Percentiles rank a stretch among this genome's conserved stretches.
Conservation (phyloP, 805 yeast genomes). For the Saturnispora dispora region DNA sequence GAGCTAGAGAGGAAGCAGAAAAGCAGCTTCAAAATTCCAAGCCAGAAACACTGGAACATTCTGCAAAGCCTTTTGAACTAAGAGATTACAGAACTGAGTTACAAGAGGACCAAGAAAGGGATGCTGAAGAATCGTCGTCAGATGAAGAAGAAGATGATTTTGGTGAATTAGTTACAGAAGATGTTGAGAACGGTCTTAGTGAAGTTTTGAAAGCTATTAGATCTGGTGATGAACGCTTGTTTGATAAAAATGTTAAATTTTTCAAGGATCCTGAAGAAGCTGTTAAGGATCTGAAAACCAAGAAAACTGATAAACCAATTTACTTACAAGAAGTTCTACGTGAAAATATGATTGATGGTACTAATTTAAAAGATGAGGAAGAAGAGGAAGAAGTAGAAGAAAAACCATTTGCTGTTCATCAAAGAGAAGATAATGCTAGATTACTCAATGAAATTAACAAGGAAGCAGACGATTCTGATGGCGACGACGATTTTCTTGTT, state of each 20-base stretch:
- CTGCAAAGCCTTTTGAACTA: constrained; percentile 8
- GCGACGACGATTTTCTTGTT: constrained; percentile 39
- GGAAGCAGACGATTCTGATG: constrained; percentile 39
- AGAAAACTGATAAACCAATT: constrained; percentile 51
- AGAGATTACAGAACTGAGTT: constrained; percentile 12
- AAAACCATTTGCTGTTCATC: constrained; percentile 67
- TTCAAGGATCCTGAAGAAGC: constrained; percentile 54
- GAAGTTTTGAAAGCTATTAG: constrained; percentile 64
- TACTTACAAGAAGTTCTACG: constrained; percentile 91
- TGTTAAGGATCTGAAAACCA: constrained; percentile 38
- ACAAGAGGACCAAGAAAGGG: constrained; percentile 17
- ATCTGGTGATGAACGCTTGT: constrained; percentile 53
- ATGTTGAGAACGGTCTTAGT: constrained; percentile 71
- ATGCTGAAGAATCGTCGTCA: constrained; percentile 13
- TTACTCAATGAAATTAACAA: constrained; percentile 70
- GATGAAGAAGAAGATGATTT: constrained; percentile 72
- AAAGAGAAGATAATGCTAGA: constrained; percentile 63
- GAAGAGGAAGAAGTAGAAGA: constrained; percentile 44
- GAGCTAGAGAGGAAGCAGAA: constrained; percentile 41
- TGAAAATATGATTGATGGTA: constrained; percentile 65
- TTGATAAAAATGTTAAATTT: constrained; percentile 63
- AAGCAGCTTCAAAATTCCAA: background rate
- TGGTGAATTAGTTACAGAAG: constrained; percentile 81
- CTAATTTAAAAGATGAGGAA: constrained; percentile 45
- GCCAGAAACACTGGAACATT: background rate